Evolutionary conservation across 2,329 filamentous ascomycete genomes (phyloP), one percentile per base, ranked within the genome.

Genomic region (Incumbomyces delicatus): DNA sequence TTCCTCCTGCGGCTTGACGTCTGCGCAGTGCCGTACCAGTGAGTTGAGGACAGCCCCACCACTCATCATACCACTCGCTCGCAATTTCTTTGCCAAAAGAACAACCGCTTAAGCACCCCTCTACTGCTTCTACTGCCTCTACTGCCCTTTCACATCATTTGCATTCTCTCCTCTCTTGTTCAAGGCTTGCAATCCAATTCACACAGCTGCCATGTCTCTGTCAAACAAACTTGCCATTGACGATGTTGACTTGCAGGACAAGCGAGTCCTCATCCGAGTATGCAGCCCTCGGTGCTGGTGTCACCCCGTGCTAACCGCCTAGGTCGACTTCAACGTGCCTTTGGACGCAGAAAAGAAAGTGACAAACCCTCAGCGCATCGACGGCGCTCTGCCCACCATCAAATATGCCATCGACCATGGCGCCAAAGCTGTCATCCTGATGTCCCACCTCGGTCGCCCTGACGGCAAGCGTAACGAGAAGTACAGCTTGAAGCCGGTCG

Each of bases 241-340:
- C 58, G 90, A 98, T 66, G 83, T 94, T 63, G 89, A 98, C 72
- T 78, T 98, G 71, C 94, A 95, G 81, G 90, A 78, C 80, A 98
- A 98, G 82, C 82, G 89, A 62, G 92, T 96, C 70, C 78, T 98
- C 62, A 95, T 98, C 68, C 85, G 92, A 64, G 92, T 94, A 78
- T 69, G 85, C 74, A 34, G 41, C 18, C 20, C 29, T 36, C 17
- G 30, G 43, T n/a, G 35, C 12, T 20, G 27, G 7, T 18, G 10
- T 11, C 7, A 45, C 20, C 37, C 11, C 42, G 7, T 6, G 30
- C 42, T 37, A 30, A 45, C 33, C 5, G 3, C 35, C 43, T 62
- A 95, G 89, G 90, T 98, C 68, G 92, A 98, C 80, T 98, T 98
- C 83, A 98, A 98, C 72, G 94, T 98, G 48, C 92, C 92, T 55